These are phyloP conservation scores for Cicer cuneatum DNA, from an alignment of 306 rosid species.

Conservation along the genomic window DNA sequence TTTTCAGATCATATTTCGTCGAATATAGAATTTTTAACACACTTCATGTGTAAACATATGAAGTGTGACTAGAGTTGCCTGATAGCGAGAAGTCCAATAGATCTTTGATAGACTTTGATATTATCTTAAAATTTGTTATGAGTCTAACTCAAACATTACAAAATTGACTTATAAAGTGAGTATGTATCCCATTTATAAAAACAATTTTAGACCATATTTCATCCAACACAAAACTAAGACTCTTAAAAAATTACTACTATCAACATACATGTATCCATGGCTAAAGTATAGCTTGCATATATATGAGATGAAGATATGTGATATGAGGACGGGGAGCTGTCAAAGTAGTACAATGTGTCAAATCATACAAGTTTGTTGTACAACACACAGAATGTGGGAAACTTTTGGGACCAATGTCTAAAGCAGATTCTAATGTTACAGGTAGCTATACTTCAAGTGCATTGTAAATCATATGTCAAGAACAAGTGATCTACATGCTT, in stretches of 20 bases:
- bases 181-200: no score
- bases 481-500: slow-evolving; percentile 3
- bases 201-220: no score
- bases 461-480: slow-evolving; percentile 19
- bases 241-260: not conserved
- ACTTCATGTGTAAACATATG: no score
- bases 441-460: slow-evolving; percentile 27
- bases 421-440: slow-evolving; percentile 23
- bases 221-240: no score
- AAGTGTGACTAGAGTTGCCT: no score
- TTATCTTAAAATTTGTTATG: no score
- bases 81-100: no score
- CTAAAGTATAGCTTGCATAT: not conserved
- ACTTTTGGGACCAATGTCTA: slow-evolving; percentile 24
- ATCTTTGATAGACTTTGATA: no score
- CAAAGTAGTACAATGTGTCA: slow-evolving; percentile 34
- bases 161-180: no score
- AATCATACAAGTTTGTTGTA: slow-evolving; percentile 20
- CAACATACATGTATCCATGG: slow-evolving; percentile 12
- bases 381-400: slow-evolving; percentile 6
- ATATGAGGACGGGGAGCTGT: not conserved
- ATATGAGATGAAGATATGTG: not conserved
- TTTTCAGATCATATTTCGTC: no score
- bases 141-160: no score
- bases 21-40: no score